These are phyloP conservation scores for Acarospora socialis DNA, from an alignment of 2,329 filamentous ascomycete genomes.

Conservation along the genomic window DNA sequence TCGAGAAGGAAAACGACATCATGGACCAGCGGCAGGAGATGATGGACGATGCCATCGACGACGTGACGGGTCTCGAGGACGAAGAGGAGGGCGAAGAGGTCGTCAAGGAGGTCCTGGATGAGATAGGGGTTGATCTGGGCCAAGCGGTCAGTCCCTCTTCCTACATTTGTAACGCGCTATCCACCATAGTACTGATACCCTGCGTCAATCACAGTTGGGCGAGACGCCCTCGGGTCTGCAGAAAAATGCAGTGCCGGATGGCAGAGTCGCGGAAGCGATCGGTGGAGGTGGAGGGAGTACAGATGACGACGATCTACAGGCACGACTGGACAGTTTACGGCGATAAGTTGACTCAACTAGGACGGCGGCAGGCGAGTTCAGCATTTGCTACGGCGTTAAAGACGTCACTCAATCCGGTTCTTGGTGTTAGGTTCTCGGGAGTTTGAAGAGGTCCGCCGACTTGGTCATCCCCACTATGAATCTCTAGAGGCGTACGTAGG, in stretches of 20 bases:
- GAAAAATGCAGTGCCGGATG: constrained; percentile 55
- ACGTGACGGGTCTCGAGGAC: constrained; percentile 78
- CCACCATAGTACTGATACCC: neutral
- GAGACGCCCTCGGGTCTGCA: constrained; percentile 81
- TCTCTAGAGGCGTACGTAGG: too few species aligned
- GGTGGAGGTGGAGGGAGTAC: constrained; percentile 43
- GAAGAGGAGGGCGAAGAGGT: constrained; percentile 96
- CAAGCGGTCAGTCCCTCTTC: constrained; percentile 53
- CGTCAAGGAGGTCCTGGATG: constrained; percentile 89
- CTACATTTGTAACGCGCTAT: neutral
- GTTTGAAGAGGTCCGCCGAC: too few species aligned
- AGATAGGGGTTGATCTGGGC: constrained; percentile 88
- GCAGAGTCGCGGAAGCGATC: constrained; percentile 73
- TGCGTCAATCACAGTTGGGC: constrained; percentile 49
- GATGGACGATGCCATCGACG: constrained; percentile 98
- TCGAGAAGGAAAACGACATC: constrained; percentile 95
- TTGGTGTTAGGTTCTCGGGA: too few species aligned
- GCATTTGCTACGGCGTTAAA: too few species aligned
- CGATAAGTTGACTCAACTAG: too few species aligned
- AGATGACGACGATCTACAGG: constrained; percentile 81
- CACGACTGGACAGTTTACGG: constrained; percentile 75
- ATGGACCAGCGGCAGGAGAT: constrained; percentile 99
- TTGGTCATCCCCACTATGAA: too few species aligned
- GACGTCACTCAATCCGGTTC: too few species aligned
- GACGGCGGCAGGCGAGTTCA: too few species aligned